Evolutionary conservation across 306 rosid species (phyloP).

Genomic region (Adenanthera pavonina): DNA sequence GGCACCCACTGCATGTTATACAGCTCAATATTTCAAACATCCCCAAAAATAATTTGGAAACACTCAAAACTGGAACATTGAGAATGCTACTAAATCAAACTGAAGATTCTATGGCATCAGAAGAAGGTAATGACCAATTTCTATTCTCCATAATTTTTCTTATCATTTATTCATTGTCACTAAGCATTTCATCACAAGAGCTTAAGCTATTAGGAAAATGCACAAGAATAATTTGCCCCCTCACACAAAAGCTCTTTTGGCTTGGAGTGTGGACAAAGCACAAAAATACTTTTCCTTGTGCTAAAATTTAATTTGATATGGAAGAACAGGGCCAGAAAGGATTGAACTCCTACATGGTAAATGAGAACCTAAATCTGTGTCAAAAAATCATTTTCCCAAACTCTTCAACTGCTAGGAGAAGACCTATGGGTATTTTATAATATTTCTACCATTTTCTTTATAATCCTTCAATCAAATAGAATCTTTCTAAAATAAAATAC

Average conservation of each 20-base stretch:
- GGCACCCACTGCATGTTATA: neutral
- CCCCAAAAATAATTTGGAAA: conserved; percentile 22
- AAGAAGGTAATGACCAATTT: no score
- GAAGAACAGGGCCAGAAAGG: neutral
- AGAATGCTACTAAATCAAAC: conserved; percentile 1
- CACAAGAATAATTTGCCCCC: neutral
- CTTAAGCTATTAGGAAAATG: neutral
- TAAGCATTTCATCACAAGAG: neutral
- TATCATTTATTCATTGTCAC: neutral
- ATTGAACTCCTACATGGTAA: neutral
- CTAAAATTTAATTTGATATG: neutral
- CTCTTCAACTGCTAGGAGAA: neutral
- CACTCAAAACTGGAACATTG: conserved; percentile 3
- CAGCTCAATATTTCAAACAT: conserved; percentile 21
- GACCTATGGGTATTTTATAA: neutral
- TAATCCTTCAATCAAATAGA: conserved; percentile 22
- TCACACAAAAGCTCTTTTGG: neutral
- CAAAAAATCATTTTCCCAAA: neutral
- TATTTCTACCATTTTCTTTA: neutral
- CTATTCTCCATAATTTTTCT: neutral
- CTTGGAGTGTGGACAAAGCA: neutral
- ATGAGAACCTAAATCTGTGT: neutral
- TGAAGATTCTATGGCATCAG: conserved; percentile 17
- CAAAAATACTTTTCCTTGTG: neutral
- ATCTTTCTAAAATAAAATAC: neutral